These are phyloP conservation scores for Pleurotus djamor DNA, from an alignment of 768 basidiomycete species.

Conservation along the genomic window DNA sequence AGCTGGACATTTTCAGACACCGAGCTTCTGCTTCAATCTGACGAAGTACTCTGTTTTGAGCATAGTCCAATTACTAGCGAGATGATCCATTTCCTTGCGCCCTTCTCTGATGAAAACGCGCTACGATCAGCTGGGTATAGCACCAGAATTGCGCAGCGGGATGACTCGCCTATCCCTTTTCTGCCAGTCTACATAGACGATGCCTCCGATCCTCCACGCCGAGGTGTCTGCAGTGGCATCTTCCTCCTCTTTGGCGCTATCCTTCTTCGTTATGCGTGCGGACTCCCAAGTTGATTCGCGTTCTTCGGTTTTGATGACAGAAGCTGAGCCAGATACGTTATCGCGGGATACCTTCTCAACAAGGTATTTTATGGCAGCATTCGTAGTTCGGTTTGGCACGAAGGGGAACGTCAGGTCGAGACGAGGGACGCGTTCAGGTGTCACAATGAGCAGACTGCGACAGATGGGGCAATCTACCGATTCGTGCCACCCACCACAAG, in stretches of 20 bases:
- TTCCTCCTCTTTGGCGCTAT: conserved; percentile 30
- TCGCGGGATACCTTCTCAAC: conserved; percentile 42
- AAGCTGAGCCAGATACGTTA: conserved; percentile 24
- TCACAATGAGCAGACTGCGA: conserved; percentile 49
- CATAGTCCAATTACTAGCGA: conserved; percentile 46
- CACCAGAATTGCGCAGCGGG: neutral
- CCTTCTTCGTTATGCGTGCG: conserved; percentile 25
- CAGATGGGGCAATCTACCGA: conserved; percentile 68
- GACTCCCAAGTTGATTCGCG: conserved; percentile 19
- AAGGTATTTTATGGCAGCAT: conserved; percentile 48
- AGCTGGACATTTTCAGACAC: conserved; percentile 35
- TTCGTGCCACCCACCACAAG: conserved; percentile 69
- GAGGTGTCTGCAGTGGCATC: conserved; percentile 31
- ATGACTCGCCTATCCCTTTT: conserved; percentile 49
- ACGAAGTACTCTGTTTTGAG: conserved; percentile 52
- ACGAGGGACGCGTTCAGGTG: conserved; percentile 51
- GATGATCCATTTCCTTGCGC: conserved; percentile 49
- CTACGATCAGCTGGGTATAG: conserved; percentile 6
- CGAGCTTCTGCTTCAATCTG: conserved; percentile 49
- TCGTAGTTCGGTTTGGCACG: conserved; percentile 57
- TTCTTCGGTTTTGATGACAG: conserved; percentile 41
- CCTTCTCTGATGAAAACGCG: conserved; percentile 41
- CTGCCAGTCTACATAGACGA: conserved; percentile 52
- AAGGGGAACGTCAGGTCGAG: conserved; percentile 55
- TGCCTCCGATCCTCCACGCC: conserved; percentile 54